These are phyloP conservation scores for Echites panduratus DNA, from an alignment of 257 asterid genomes.

Conservation along the genomic window DNA sequence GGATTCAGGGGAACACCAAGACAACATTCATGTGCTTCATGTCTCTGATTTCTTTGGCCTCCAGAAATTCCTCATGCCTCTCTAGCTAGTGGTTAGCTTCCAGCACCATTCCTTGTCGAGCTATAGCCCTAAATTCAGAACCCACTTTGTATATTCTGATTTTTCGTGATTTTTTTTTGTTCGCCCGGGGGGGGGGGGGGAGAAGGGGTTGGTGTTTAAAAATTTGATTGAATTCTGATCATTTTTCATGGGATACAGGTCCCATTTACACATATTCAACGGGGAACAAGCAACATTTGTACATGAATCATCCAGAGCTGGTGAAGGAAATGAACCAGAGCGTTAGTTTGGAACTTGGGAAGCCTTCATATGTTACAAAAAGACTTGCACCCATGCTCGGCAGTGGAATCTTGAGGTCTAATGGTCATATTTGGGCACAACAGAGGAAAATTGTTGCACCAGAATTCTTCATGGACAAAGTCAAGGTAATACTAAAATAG, in stretches of 20 bases:
- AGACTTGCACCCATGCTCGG: conserved; percentile 93
- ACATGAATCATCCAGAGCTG: conserved; percentile 58
- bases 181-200: too few species aligned
- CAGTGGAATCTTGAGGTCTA: conserved; percentile 77
- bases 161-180: too few species aligned
- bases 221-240: background rate
- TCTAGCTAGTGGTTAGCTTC: background rate
- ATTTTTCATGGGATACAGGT: conserved; percentile 37
- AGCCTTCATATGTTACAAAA: conserved; percentile 71
- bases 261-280: conserved; percentile 58
- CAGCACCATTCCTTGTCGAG: background rate
- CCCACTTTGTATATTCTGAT: background rate
- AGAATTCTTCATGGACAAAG: conserved; percentile 69
- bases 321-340: conserved; percentile 76
- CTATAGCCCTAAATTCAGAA: background rate
- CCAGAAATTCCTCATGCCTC: background rate
- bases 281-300: conserved; percentile 73
- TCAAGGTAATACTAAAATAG: too few species aligned
- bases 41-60: background rate
- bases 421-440: conserved; percentile 67
- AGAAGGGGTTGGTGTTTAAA: too few species aligned
- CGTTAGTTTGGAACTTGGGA: conserved; percentile 46
- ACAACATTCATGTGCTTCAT: conserved; percentile 28
- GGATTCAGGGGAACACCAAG: conserved; percentile 15
- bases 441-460: conserved; percentile 84